Evolutionary conservation across 2,329 filamentous ascomycete genomes (phyloP).

Genomic region (Niveomyces coronatus): DNA sequence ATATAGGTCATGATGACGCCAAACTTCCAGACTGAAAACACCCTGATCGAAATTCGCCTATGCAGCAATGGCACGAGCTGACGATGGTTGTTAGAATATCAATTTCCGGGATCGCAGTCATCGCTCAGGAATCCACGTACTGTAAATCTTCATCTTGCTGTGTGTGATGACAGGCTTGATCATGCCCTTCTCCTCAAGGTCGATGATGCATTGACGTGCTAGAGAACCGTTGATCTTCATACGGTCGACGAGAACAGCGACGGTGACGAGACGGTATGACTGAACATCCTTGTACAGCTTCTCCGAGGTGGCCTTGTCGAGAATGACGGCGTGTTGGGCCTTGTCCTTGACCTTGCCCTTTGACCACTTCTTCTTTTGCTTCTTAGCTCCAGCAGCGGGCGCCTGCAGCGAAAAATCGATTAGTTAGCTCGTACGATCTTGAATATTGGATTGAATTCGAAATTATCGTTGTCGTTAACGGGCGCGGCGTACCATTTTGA

Average conservation of each 20-base stretch:
- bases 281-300: slow-evolving; percentile 99
- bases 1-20: slow-evolving; percentile 28
- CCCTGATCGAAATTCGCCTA: slow-evolving; percentile 24
- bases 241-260: slow-evolving; percentile 96
- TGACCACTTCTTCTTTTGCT: slow-evolving; percentile 44
- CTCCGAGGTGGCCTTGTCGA: slow-evolving; percentile 95
- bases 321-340: slow-evolving; percentile 97
- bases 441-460: slow-evolving; percentile 11
- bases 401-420: slow-evolving; percentile 20
- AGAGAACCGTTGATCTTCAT: slow-evolving; percentile 99
- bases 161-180: slow-evolving; percentile 97
- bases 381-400: slow-evolving; percentile 28
- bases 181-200: slow-evolving; percentile 95
- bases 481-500: slow-evolving; percentile 31
- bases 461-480: slow-evolving; percentile 8
- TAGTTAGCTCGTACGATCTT: slow-evolving; percentile 7
- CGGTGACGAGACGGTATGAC: slow-evolving; percentile 98
- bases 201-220: slow-evolving; percentile 77
- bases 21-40: slow-evolving; percentile 25
- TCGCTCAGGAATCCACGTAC: slow-evolving; percentile 31
- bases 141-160: slow-evolving; percentile 99
- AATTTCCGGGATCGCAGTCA: not conserved
- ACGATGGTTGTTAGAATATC: slow-evolving; percentile 19
- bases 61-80: slow-evolving; percentile 50
- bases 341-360: slow-evolving; percentile 93